Conservation (phyloP, 169 alveolate genomes). For the Eimeria falciformis region DNA sequence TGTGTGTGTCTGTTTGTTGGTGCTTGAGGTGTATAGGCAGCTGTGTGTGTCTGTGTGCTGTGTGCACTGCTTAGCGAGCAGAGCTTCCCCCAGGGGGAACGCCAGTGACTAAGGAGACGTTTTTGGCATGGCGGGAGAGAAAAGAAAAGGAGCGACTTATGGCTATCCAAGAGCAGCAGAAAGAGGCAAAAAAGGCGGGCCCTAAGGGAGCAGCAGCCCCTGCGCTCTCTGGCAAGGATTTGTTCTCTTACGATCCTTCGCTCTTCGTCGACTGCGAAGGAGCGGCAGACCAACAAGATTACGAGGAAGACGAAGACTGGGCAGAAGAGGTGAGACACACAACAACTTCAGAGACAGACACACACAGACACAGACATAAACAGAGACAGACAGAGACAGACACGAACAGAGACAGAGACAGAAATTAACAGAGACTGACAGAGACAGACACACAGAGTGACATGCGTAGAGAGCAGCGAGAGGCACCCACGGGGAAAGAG, state of each 20-base stretch:
- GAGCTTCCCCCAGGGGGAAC: conserved; percentile 89
- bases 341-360: too few relatives aligned
- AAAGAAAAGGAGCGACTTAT: conserved; percentile 83
- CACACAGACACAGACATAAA: too few relatives aligned
- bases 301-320: conserved; percentile 70
- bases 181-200: conserved; percentile 73
- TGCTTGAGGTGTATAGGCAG: too few relatives aligned
- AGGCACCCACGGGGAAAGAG: too few relatives aligned
- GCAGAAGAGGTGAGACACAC: conserved; percentile 24
- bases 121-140: conserved; percentile 93
- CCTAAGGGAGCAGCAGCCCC: conserved; percentile 18
- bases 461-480: too few relatives aligned
- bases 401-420: too few relatives aligned
- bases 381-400: too few relatives aligned
- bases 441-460: too few relatives aligned
- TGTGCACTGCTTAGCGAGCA: too few relatives aligned
- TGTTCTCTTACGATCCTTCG: conserved; percentile 70
- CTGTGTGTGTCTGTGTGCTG: too few relatives aligned
- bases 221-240: conserved; percentile 68
- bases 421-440: too few relatives aligned
- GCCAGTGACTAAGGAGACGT: conserved; percentile 94
- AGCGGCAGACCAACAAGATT: conserved; percentile 69
- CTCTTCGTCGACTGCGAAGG: conserved; percentile 74
- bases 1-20: too few relatives aligned
- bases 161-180: conserved; percentile 57